A percentile compares a stretch with the other conserved stretches of the same genome.
These are phyloP conservation scores for Malus hybrid DNA, from an alignment of 331 rosid genomes.

Conservation along the genomic window DNA sequence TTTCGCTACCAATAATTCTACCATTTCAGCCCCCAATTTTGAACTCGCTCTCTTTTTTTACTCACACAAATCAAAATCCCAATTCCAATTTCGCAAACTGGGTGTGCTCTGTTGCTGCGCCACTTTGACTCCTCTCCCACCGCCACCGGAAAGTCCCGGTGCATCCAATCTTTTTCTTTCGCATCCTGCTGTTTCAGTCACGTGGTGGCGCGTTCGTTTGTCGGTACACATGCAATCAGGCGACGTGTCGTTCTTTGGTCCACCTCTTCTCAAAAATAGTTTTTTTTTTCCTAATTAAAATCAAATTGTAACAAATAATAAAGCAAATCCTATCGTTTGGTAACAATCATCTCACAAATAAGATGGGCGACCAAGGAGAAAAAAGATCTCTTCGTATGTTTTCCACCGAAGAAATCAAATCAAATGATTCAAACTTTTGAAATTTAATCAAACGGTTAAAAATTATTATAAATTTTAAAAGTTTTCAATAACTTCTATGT, in stretches of 20 bases:
- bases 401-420: no score
- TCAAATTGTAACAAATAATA: background rate
- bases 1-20: background rate
- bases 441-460: no score
- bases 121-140: background rate
- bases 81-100: background rate
- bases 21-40: background rate
- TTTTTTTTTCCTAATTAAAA: no score
- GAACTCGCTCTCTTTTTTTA: background rate
- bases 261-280: background rate
- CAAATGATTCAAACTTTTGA: no score
- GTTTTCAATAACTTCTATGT: no score
- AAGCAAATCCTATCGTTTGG: no score
- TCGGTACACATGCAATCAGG: background rate
- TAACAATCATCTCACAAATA: no score
- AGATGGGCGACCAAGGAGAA: no score
- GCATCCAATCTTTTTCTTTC: background rate
- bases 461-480: no score
- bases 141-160: slow-evolving; percentile 6
- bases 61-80: background rate
- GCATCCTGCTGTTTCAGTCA: background rate
- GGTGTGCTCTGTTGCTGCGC: background rate
- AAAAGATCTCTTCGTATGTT: no score
- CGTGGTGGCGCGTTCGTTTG: background rate
- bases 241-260: background rate